These are phyloP conservation scores for Perkinsus chesapeaki DNA, from an alignment of 169 alveolate species.

Conservation along the genomic window DNA sequence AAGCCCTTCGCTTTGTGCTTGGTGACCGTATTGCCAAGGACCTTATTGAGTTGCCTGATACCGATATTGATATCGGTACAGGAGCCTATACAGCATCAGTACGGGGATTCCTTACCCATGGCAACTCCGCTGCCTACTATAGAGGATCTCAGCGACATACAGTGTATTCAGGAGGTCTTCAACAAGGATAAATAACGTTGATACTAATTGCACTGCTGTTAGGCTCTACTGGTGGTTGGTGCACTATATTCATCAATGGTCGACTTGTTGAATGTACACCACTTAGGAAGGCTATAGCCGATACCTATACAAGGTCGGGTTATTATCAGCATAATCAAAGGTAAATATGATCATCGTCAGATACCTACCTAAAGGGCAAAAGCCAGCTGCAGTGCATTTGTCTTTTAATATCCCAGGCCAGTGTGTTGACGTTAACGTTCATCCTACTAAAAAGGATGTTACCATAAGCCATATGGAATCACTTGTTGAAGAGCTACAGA, in stretches of 20 bases:
- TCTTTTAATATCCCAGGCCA: slow-evolving; percentile 83
- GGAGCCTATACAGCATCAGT: not conserved
- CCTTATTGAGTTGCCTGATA: not conserved
- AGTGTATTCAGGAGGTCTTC: not conserved
- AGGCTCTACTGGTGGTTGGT: not conserved
- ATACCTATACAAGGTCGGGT: not conserved
- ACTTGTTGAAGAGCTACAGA: not conserved
- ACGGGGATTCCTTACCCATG: not conserved
- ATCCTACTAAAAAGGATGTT: slow-evolving; percentile 87
- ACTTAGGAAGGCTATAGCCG: slow-evolving; percentile 34
- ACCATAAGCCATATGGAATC: not conserved
- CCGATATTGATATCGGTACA: not conserved
- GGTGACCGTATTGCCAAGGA: not conserved
- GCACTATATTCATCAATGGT: slow-evolving; percentile 82
- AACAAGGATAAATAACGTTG: not conserved
- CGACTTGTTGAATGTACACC: slow-evolving; percentile 82
- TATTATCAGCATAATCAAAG: not conserved
- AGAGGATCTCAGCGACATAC: not conserved
- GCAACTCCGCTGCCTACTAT: not conserved
- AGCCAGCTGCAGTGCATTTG: slow-evolving; percentile 75
- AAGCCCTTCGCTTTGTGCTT: not conserved
- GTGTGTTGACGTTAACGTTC: slow-evolving; percentile 93
- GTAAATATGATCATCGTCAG: slow-evolving; percentile 29
- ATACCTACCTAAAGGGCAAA: slow-evolving; percentile 47
- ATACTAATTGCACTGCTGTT: not conserved